phyloP scores from a whole-genome alignment of 257 asterid species.

The Lycium barbarum region DNA sequence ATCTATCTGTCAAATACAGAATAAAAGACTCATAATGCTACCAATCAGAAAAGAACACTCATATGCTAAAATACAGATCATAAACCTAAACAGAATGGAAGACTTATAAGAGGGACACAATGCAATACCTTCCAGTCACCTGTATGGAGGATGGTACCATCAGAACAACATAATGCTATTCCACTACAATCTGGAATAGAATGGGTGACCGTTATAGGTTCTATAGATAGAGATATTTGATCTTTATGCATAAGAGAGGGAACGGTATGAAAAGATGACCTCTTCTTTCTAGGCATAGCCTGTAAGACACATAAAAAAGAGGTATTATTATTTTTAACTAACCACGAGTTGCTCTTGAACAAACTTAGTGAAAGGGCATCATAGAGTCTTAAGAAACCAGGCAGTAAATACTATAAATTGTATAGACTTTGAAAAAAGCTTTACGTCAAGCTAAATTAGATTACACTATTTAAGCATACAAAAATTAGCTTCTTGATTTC shows the following conservation, averaged over 20 bases:
- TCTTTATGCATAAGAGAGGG: slow-evolving; percentile 18
- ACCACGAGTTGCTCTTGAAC: no score
- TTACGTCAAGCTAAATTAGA: no score
- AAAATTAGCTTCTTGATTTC: no score
- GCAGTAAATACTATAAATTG: no score
- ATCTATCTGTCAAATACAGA: slow-evolving; percentile 71
- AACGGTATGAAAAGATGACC: not conserved
- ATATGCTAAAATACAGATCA: slow-evolving; percentile 27
- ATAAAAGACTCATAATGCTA: slow-evolving; percentile 25
- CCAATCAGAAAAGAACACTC: slow-evolving; percentile 22
- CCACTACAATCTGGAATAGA: slow-evolving; percentile 99
- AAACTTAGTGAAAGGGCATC: no score
- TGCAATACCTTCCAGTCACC: slow-evolving; percentile 98
- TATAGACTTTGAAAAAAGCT: no score
- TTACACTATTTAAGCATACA: no score
- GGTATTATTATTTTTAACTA: no score
- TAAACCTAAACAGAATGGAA: slow-evolving; percentile 18
- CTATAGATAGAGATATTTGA: slow-evolving; percentile 41
- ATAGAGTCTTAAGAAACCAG: not conserved
- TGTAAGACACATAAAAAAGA: no score
- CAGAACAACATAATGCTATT: slow-evolving; percentile 93
- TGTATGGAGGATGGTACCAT: slow-evolving; percentile 98
- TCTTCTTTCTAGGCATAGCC: no score
- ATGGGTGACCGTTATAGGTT: slow-evolving; percentile 93
- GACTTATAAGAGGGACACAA: slow-evolving; percentile 5